Evolutionary conservation across 1,139 yeast species (phyloP).

Genomic region (Hemisphaericaspora xylofermentans): DNA sequence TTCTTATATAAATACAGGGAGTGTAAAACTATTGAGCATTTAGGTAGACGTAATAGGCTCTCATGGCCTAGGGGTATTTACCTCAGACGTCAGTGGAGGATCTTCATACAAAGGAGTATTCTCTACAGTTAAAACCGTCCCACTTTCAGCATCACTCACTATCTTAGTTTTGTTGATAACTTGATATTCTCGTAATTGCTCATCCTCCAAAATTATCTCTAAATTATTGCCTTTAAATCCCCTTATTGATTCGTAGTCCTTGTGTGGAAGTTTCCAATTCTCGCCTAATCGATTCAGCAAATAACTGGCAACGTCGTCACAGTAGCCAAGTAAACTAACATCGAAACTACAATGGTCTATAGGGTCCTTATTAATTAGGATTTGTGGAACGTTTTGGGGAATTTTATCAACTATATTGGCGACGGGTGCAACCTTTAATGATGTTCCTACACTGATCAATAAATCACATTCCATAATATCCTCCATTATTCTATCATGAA

Average conservation of each 20-base stretch:
- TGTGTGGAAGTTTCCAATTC: conserved; percentile 66
- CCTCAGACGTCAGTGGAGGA: conserved; percentile 3
- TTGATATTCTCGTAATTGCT: conserved; percentile 23
- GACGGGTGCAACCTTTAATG: conserved; percentile 95
- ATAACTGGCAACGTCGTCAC: conserved; percentile 82
- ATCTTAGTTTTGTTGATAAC: conserved; percentile 12
- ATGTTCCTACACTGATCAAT: conserved; percentile 86
- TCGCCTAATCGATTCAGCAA: conserved; percentile 53
- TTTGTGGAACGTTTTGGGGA: conserved; percentile 73
- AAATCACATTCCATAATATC: conserved; percentile 75
- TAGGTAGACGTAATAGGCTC: neutral
- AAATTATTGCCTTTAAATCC: conserved; percentile 22
- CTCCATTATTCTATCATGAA: conserved; percentile 59
- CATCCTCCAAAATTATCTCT: conserved; percentile 20
- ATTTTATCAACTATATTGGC: conserved; percentile 81
- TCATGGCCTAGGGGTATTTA: conserved; percentile 1
- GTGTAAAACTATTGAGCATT: too few relatives aligned
- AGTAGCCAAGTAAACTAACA: conserved; percentile 73
- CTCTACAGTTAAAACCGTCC: conserved; percentile 2
- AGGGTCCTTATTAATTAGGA: conserved; percentile 77
- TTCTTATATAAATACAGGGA: neutral
- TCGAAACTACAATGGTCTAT: conserved; percentile 83
- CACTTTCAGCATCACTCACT: neutral
- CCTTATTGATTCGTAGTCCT: conserved; percentile 23
- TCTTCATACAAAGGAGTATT: conserved; percentile 7